Conservation (phyloP, 202 grass and related monocot species). For the Setaria viridis region DNA sequence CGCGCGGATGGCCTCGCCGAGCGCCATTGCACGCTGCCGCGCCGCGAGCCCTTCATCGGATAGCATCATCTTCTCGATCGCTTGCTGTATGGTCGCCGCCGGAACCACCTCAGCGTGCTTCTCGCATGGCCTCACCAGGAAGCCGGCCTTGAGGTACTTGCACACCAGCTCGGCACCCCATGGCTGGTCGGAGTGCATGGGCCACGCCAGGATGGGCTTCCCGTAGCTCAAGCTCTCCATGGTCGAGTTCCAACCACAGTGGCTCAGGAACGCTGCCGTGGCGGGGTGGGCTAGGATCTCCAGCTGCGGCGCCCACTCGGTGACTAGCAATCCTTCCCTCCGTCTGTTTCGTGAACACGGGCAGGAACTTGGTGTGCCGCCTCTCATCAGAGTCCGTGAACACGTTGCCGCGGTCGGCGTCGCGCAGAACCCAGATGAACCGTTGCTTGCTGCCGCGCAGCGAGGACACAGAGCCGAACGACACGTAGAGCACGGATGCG, state of each 20-base stretch:
- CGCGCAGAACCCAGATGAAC: neutral
- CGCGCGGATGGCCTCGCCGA: constrained; percentile 40
- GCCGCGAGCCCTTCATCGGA: constrained; percentile 5
- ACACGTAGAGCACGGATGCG: neutral
- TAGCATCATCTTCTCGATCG: constrained; percentile 47
- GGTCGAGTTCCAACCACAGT: constrained; percentile 89
- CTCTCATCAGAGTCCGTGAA: neutral
- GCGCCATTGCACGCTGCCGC: constrained; percentile 9
- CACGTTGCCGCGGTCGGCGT: neutral
- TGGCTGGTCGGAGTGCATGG: constrained; percentile 77
- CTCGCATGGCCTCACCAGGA: constrained; percentile 46
- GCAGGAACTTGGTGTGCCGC: neutral
- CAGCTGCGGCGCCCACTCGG: constrained; percentile 46
- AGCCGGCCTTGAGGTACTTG: constrained; percentile 52
- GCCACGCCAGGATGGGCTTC: constrained; percentile 66
- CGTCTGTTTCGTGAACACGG: neutral
- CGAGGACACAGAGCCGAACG: neutral
- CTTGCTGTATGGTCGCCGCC: constrained; percentile 20
- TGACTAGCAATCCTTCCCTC: neutral
- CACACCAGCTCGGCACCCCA: constrained; percentile 56
- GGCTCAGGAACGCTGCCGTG: constrained; percentile 73
- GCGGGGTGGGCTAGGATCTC: constrained; percentile 69
- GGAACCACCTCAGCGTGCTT: constrained; percentile 35
- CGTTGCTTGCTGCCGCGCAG: neutral
- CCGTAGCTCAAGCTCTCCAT: constrained; percentile 70